Conservation (phyloP, 139 green algal genomes). For the Chlorella sp. region DNA sequence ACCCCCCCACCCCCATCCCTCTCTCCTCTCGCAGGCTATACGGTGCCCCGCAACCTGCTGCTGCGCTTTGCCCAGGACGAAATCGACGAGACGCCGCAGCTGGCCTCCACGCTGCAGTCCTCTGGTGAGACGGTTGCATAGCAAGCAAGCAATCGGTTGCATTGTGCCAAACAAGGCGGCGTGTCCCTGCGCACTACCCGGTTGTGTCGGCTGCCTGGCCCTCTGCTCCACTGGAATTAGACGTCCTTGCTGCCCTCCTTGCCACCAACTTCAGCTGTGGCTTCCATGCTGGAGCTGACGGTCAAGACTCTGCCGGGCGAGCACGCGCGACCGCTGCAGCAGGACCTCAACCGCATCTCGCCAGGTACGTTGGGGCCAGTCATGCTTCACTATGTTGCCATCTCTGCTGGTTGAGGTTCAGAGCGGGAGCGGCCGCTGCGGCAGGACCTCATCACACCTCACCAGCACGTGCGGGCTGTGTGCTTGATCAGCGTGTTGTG, state of each 20-base stretch:
- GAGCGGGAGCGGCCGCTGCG: slow-evolving; percentile 72
- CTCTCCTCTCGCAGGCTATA: slow-evolving; percentile 31
- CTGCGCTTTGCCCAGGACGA: slow-evolving; percentile 89
- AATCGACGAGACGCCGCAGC: slow-evolving; percentile 88
- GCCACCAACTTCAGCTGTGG: not conserved
- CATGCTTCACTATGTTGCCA: too few relatives aligned
- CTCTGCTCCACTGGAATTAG: too few relatives aligned
- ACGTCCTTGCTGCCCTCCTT: not conserved
- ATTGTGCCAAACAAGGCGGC: too few relatives aligned
- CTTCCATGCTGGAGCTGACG: slow-evolving; percentile 71
- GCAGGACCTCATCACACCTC: slow-evolving; percentile 62
- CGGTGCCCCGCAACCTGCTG: slow-evolving; percentile 86
- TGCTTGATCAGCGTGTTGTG: too few relatives aligned
- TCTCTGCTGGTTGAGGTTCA: too few relatives aligned
- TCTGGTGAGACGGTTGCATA: not conserved
- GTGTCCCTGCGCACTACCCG: too few relatives aligned
- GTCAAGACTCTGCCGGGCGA: slow-evolving; percentile 82
- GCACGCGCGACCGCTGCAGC: slow-evolving; percentile 86
- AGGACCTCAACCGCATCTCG: slow-evolving; percentile 58
- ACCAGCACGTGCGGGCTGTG: not conserved
- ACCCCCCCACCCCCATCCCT: too few relatives aligned
- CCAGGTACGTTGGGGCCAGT: not conserved
- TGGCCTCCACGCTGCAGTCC: slow-evolving; percentile 73
- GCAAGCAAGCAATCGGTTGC: not conserved
- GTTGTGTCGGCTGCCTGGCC: too few relatives aligned